These are phyloP conservation scores for Gilbertella persicaria DNA, from an alignment of 371 early-diverging fungal genomes.

Conservation along the genomic window DNA sequence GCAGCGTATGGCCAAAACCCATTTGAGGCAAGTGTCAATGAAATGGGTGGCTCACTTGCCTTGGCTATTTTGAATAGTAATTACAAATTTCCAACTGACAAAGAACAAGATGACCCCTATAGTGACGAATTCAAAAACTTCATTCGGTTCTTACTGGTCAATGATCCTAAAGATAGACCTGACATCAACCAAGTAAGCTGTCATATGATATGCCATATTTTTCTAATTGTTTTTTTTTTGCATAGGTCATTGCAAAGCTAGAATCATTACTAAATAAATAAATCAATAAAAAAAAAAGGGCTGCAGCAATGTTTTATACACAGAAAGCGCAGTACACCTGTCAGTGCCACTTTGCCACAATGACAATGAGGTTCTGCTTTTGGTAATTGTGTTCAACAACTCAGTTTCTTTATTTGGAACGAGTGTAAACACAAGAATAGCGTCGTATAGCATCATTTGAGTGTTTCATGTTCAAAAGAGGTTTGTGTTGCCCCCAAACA, in stretches of 20 bases:
- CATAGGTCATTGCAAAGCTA: conserved; percentile 12
- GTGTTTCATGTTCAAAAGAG: background rate
- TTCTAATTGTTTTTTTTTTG: background rate
- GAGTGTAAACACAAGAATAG: conserved; percentile 1
- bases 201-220: background rate
- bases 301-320: too few species aligned
- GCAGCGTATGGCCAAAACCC: conserved; percentile 73
- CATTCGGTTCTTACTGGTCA: conserved; percentile 60
- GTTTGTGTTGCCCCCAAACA: too few species aligned
- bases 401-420: conserved; percentile 4
- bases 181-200: conserved; percentile 53
- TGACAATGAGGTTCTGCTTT: background rate
- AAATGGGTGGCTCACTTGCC: conserved; percentile 71
- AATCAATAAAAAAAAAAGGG: background rate
- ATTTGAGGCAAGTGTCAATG: conserved; percentile 66
- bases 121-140: conserved; percentile 60
- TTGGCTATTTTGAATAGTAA: conserved; percentile 69
- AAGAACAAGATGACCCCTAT: conserved; percentile 40
- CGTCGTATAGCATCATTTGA: background rate
- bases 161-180: conserved; percentile 66
- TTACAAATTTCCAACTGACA: conserved; percentile 52
- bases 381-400: background rate
- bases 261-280: background rate
- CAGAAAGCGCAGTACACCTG: too few species aligned
- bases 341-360: background rate